phyloP scores from a whole-genome alignment of 495 filamentous ascomycete species.

The Bacidia rubella region DNA sequence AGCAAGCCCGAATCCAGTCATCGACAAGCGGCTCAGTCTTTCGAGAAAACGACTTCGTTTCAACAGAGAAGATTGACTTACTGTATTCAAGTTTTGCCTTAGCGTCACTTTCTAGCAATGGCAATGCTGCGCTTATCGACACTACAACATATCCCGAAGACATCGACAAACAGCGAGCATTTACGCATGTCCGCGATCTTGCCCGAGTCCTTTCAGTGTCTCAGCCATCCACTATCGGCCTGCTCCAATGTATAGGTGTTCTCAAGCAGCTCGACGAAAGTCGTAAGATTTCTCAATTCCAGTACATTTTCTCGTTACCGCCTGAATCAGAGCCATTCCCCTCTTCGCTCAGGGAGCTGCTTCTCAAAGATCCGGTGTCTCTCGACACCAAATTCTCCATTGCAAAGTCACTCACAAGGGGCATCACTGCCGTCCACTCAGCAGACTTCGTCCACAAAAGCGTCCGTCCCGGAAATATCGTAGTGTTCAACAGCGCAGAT shows the following conservation, averaged over 20 bases:
- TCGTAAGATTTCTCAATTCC: not conserved
- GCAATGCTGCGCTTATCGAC: too few species aligned
- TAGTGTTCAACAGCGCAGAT: slow-evolving; percentile 25
- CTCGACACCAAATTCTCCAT: not conserved
- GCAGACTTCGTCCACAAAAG: slow-evolving; percentile 42
- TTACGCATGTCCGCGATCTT: too few species aligned
- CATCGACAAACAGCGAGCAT: too few species aligned
- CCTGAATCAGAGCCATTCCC: not conserved
- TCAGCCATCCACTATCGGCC: not conserved
- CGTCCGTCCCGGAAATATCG: slow-evolving; percentile 36
- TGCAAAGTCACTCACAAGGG: slow-evolving; percentile 20
- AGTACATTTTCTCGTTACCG: not conserved
- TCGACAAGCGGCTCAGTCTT: too few species aligned
- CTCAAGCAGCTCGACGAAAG: not conserved
- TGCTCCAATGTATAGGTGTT: not conserved
- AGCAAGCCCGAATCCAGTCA: too few species aligned
- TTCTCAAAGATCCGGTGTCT: not conserved
- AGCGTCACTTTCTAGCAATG: too few species aligned
- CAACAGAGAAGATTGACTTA: too few species aligned
- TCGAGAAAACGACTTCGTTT: too few species aligned
- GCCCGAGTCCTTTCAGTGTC: not conserved
- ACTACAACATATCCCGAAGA: too few species aligned
- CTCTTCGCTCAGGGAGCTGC: not conserved
- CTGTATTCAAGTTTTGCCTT: too few species aligned
- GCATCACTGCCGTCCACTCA: slow-evolving; percentile 34